Evolutionary conservation across 2,329 filamentous ascomycete species (phyloP), one percentile per base, ranked within the genome.

Genomic region (Didymella arachidicola): DNA sequence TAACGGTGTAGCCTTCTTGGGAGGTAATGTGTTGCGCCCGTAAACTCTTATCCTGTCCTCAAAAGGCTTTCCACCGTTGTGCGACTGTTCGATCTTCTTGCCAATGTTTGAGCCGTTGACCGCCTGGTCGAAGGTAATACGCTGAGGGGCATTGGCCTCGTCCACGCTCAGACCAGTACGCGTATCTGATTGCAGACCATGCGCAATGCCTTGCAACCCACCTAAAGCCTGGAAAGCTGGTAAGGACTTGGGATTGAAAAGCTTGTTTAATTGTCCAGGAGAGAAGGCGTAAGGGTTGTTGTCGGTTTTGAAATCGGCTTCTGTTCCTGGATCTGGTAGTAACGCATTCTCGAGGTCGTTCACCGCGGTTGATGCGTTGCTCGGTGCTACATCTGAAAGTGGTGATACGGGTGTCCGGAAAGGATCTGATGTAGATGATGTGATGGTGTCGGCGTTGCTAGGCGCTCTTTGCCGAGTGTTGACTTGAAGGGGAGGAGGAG

Each of bases 1-100:
- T 39, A 91, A 81, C 2, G 86, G 82, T 27, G 85, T 87, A 2
- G 83, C 79, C 72, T 89, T 88, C 70, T 87, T 86, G 42, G 85
- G 82, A 0, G 88, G 88, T 22, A 91, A 77, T 12, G 80, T 76
- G 66, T 91, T 91, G 63, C 83, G 82, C 44, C 83, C 81, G 68
- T 83, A 89, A 4, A 89, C 78, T 30, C 86, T 79, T 54, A 82
- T 80, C n/a, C 87, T 81, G 69, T 89, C 87, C 39, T 78, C 72
- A 55, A 83, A 85, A 6, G 72, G 67, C 22, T 67, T 41, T 12
- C 63, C 69, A 25, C 66, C 59, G 18, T 50, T 62, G 2, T 68
- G 62, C 11, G 63, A 45, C 30, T 54, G 54, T 34, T 65, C 66
- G 14, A 54, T 61, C 29, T 72, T 65, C 29, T 70, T 62, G 2